Evolutionary conservation across 495 filamentous ascomycete genomes (phyloP).

Genomic region (Evernia prunastri): DNA sequence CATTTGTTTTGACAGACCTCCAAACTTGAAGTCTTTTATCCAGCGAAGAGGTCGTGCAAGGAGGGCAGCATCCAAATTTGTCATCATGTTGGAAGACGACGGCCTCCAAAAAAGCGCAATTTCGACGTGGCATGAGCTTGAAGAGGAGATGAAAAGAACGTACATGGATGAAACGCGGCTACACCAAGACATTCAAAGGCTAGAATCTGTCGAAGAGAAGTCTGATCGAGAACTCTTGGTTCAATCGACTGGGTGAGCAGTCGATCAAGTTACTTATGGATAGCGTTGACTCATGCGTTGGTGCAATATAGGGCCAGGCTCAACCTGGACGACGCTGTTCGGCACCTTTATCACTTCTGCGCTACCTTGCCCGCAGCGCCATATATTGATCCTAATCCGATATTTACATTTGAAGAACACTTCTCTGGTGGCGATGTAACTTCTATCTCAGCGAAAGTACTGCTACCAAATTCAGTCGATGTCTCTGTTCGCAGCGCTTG

Average conservation of each 20-base stretch:
- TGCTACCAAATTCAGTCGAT: conserved; percentile 66
- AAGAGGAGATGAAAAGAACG: conserved; percentile 62
- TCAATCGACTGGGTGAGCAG: conserved; percentile 46
- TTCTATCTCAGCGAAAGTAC: conserved; percentile 50
- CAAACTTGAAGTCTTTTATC: conserved; percentile 77
- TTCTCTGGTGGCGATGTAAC: conserved; percentile 23
- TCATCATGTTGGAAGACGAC: conserved; percentile 52
- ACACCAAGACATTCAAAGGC: conserved; percentile 37
- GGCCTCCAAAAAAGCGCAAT: conserved; percentile 29
- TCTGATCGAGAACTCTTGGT: conserved; percentile 44
- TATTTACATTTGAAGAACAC: conserved; percentile 40
- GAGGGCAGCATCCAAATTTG: conserved; percentile 61
- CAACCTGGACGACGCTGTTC: conserved; percentile 61
- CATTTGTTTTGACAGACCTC: conserved; percentile 73
- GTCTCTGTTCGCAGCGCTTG: conserved; percentile 49
- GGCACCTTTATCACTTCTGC: conserved; percentile 83
- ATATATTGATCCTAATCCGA: conserved; percentile 48
- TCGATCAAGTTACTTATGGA: background rate
- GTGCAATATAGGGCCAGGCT: conserved; percentile 58
- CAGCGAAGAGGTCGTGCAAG: conserved; percentile 81
- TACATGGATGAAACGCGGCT: conserved; percentile 66
- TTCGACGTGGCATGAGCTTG: conserved; percentile 54
- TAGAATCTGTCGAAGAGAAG: conserved; percentile 49
- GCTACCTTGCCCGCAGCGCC: conserved; percentile 48
- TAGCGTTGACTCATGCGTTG: conserved; percentile 16